These are phyloP conservation scores for Pseudoperonospora humuli DNA, from an alignment of 352 stramenopile species.

Conservation along the genomic window DNA sequence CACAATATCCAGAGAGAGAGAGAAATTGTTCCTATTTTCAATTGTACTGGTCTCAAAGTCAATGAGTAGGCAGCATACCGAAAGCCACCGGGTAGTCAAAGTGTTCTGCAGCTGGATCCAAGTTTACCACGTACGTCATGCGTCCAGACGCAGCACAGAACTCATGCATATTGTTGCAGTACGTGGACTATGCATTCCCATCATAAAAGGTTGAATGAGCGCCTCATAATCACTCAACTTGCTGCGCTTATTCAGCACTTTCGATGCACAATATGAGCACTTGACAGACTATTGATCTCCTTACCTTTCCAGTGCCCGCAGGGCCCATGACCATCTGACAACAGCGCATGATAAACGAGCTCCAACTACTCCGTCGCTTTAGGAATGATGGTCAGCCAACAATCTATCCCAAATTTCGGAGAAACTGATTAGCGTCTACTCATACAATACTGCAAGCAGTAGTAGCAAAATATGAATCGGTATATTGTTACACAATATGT, in stretches of 20 bases:
- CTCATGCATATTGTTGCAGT: conserved; percentile 92
- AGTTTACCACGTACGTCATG: conserved; percentile 93
- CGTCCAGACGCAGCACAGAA: conserved; percentile 78
- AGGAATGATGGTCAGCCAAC: too few relatives aligned
- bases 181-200: conserved; percentile 64
- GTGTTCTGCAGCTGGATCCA: conserved; percentile 92
- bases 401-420: too few relatives aligned
- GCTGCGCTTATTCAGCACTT: too few relatives aligned
- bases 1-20: conserved; percentile 4
- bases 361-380: too few relatives aligned
- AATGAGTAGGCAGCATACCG: conserved; percentile 38
- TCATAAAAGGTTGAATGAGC: conserved; percentile 5
- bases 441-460: too few relatives aligned
- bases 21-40: conserved; percentile 2
- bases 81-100: conserved; percentile 87
- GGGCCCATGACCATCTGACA: conserved; percentile 90
- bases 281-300: conserved; percentile 33
- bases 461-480: too few relatives aligned
- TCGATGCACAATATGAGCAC: too few relatives aligned
- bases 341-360: conserved; percentile 57
- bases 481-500: too few relatives aligned
- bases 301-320: conserved; percentile 89
- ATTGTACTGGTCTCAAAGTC: conserved; percentile 2
- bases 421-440: too few relatives aligned
- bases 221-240: conserved; percentile 7